Evolutionary conservation across 2,329 filamentous ascomycete genomes (phyloP).

Genomic region (Neonectria faginata): DNA sequence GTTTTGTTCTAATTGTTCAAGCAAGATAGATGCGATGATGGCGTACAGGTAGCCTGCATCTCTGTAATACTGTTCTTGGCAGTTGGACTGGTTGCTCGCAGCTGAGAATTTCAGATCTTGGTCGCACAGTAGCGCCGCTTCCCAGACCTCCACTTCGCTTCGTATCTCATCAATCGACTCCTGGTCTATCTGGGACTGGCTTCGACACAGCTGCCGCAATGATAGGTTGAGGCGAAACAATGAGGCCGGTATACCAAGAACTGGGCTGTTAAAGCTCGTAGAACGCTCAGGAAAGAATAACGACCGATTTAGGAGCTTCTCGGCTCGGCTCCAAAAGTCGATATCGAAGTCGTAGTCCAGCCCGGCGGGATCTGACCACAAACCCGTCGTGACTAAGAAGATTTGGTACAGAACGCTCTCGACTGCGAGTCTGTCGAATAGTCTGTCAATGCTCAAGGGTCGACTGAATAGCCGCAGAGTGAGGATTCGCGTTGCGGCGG

Average conservation of each 20-base stretch:
- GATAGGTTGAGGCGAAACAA: slow-evolving; percentile 33
- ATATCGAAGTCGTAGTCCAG: slow-evolving; percentile 27
- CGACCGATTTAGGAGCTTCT: slow-evolving; percentile 28
- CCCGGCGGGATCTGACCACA: slow-evolving; percentile 35
- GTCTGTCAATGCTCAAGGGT: slow-evolving; percentile 13
- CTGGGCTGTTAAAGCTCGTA: slow-evolving; percentile 37
- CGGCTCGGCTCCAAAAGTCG: slow-evolving; percentile 36
- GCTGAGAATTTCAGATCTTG: not conserved
- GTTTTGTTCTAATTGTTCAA: slow-evolving; percentile 28
- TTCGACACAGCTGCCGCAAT: slow-evolving; percentile 27
- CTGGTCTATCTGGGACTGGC: not conserved
- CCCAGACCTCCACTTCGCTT: slow-evolving; percentile 31
- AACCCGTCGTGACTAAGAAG: slow-evolving; percentile 35
- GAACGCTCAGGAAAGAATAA: slow-evolving; percentile 26
- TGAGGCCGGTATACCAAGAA: slow-evolving; percentile 38
- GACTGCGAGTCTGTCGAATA: slow-evolving; percentile 40
- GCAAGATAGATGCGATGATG: slow-evolving; percentile 34
- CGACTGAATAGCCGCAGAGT: slow-evolving; percentile 28
- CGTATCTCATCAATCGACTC: not conserved
- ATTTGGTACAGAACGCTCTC: slow-evolving; percentile 44
- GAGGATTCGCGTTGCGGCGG: slow-evolving; percentile 38
- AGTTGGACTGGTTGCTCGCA: not conserved
- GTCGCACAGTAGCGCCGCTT: slow-evolving; percentile 21
- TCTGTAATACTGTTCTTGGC: slow-evolving; percentile 21
- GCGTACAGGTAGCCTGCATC: slow-evolving; percentile 38